Base-by-base conservation (phyloP, 345 rosid species). In the Pistacia vera region DNA sequence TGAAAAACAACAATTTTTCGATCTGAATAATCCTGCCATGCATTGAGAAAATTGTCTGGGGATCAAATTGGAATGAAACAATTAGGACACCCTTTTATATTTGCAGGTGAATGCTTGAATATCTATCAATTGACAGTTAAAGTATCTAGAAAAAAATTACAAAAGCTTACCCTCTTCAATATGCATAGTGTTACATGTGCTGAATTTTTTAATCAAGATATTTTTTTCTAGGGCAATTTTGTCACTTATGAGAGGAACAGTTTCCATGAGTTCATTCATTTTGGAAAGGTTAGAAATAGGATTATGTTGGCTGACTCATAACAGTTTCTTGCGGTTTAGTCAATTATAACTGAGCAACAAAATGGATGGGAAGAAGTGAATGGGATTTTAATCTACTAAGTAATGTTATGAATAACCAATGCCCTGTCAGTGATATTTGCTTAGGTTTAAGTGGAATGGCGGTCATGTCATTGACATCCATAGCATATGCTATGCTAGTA, bases 401-500 rank as follows among this genome's bases (percentile, higher is more conserved):
- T 67, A 64, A 51, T 59, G 49, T 54, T 63, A 25, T 59, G n/a
- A 70, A 49, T 57, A 49, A 51, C 18, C 17, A 41, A 14, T 62
- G 60, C 60, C 38, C 13, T 69, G 36, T 7, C 46, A 65, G 11
- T 57, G 18, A 20, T 58, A 6, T 56, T 63, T 63, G 17, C 57
- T 70, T 38, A 44, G 51, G 44, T 30, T 56, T 63, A n/a, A 17
- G 49, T 38, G 7, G 71, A 73, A 25, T 73, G 35, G 68, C 20
- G 63, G 75, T 38, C 63, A 57, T 11, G 33, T 28, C 3, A 28
- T 41, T 66, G 30, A 59, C n/a, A 38, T 59, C 41, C 16, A 12
- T 46, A 22, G 12, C n/a, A 18, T 57, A 1, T 18, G 13, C 56
- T 48, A 51, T 13, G 51, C 54, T 77, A 36, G 68, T 64, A 56